Evolutionary conservation across 192 early-diverging fungal species (phyloP).

Genomic region (Entophlyctis helioformis): DNA sequence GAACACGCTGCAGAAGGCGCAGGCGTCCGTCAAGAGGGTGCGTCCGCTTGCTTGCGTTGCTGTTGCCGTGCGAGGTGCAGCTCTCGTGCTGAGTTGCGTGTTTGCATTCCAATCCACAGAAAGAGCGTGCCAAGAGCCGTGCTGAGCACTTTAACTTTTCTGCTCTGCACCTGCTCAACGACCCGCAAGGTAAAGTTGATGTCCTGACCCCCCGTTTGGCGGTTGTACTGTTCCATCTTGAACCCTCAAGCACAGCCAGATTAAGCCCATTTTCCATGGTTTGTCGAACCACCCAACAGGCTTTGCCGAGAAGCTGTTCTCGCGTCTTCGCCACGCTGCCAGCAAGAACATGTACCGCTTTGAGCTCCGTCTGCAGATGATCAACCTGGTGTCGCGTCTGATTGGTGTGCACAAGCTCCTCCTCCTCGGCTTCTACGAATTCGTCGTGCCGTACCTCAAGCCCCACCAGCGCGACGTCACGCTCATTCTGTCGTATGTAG

Average conservation of each 20-base stretch:
- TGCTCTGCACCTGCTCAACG: conserved; percentile 86
- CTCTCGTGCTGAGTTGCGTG: neutral
- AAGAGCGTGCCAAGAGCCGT: conserved; percentile 47
- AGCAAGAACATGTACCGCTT: conserved; percentile 67
- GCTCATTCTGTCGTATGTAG: conserved; percentile 74
- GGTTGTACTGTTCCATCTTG: too few relatives aligned
- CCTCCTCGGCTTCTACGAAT: conserved; percentile 83
- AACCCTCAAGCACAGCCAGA: too few relatives aligned
- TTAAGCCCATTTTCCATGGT: too few relatives aligned
- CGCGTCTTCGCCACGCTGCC: conserved; percentile 50
- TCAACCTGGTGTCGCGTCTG: conserved; percentile 90
- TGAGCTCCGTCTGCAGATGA: conserved; percentile 78
- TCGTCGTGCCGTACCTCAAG: conserved; percentile 86
- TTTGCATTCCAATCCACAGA: conserved; percentile 20
- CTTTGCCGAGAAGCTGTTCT: conserved; percentile 93
- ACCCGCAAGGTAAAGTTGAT: conserved; percentile 64
- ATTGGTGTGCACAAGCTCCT: conserved; percentile 93
- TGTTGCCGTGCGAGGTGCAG: neutral
- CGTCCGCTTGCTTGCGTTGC: conserved; percentile 2
- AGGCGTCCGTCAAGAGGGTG: conserved; percentile 53
- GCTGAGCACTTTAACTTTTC: conserved; percentile 83
- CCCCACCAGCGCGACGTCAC: conserved; percentile 93
- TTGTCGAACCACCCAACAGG: conserved; percentile 9
- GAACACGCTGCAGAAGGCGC: conserved; percentile 65
- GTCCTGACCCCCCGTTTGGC: neutral